A percentile compares a stretch with the other conserved stretches of the same genome.
These are phyloP conservation scores for Umbellularia californica DNA, from an alignment of 164 flowering plant genomes.

Conservation along the genomic window DNA sequence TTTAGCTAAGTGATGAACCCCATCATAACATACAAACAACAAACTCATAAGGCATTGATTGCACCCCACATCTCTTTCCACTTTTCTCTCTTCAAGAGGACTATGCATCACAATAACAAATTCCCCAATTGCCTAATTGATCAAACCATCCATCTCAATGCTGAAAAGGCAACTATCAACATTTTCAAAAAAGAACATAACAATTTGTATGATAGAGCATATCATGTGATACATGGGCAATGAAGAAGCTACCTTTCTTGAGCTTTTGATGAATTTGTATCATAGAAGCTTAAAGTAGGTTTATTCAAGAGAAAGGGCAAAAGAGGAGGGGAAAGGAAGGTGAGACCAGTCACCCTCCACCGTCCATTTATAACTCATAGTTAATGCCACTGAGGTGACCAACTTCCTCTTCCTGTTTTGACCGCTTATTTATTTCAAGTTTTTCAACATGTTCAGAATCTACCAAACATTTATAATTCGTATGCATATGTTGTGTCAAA, in stretches of 20 bases:
- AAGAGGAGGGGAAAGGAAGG: background rate
- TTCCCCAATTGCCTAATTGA: background rate
- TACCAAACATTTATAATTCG: background rate
- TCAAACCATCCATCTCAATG: slow-evolving; percentile 6
- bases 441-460: background rate
- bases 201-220: background rate
- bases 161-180: background rate
- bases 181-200: background rate
- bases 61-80: background rate
- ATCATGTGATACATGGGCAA: background rate
- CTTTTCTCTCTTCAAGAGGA: background rate
- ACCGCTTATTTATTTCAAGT: background rate
- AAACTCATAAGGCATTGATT: too few relatives aligned
- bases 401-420: background rate
- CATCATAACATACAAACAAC: too few relatives aligned
- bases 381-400: background rate
- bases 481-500: background rate
- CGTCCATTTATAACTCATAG: background rate
- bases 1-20: too few relatives aligned
- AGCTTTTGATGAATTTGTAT: background rate
- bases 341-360: background rate
- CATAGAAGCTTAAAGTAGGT: background rate
- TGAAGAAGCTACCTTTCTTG: background rate
- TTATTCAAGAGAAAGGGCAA: background rate
- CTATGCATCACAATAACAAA: background rate